Conservation (phyloP, 2,329 filamentous ascomycete species). For the Claviceps purpurea region DNA sequence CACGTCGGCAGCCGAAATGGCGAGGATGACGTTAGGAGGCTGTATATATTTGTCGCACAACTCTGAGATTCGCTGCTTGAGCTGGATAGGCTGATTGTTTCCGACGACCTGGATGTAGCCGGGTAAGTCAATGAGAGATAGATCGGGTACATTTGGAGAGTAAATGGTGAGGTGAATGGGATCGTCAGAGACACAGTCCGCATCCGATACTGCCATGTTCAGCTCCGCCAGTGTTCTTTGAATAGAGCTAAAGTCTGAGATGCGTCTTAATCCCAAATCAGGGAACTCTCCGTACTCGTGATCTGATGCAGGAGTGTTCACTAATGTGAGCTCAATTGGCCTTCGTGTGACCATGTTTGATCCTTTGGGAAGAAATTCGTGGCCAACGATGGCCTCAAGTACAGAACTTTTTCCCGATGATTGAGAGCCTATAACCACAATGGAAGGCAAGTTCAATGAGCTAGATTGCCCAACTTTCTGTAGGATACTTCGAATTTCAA, state of each 20-base stretch:
- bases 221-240: conserved; percentile 90
- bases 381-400: conserved; percentile 88
- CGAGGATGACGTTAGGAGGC: conserved; percentile 86
- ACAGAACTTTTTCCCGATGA: conserved; percentile 98
- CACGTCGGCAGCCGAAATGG: conserved; percentile 94
- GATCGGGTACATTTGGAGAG: conserved; percentile 86
- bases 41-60: conserved; percentile 98
- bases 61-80: conserved; percentile 92
- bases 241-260: conserved; percentile 83
- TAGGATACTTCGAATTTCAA: conserved; percentile 87
- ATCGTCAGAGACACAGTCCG: conserved; percentile 88
- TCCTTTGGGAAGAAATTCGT: conserved; percentile 96
- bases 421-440: conserved; percentile 98
- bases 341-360: conserved; percentile 95
- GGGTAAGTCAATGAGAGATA: conserved; percentile 90
- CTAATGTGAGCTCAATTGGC: conserved; percentile 87
- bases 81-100: conserved; percentile 73
- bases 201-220: conserved; percentile 81
- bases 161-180: conserved; percentile 93
- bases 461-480: conserved; percentile 87
- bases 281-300: conserved; percentile 95
- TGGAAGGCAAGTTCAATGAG: conserved; percentile 78
- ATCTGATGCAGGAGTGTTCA: conserved; percentile 81
- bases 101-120: conserved; percentile 96
- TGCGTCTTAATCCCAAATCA: conserved; percentile 74